Conservation (phyloP, 2,329 filamentous ascomycete genomes). For the Exophiala mesophila region DNA sequence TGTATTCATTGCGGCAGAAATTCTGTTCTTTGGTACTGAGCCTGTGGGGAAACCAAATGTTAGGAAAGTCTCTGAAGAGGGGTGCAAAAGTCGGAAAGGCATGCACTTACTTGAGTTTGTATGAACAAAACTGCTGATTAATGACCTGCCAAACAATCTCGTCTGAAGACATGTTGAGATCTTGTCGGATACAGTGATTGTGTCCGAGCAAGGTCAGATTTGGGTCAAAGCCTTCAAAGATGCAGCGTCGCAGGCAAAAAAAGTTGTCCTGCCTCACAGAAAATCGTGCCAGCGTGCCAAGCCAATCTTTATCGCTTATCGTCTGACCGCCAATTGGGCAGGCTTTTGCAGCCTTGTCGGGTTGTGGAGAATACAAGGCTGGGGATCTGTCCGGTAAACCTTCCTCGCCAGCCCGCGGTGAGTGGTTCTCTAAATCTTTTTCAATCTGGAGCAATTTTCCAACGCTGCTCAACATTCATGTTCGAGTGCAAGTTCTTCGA, state of each 20-base stretch:
- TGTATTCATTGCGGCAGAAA: conserved; percentile 95
- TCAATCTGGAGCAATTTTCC: too few species aligned
- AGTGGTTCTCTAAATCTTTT: too few species aligned
- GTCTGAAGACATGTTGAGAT: conserved; percentile 69
- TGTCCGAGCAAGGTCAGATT: too few species aligned
- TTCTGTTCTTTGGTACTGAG: conserved; percentile 80
- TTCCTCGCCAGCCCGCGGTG: too few species aligned
- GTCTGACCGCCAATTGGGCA: too few species aligned
- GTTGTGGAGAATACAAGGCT: too few species aligned
- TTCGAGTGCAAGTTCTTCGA: too few species aligned
- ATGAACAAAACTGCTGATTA: conserved; percentile 90
- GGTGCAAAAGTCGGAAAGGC: not conserved
- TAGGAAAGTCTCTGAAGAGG: conserved; percentile 9
- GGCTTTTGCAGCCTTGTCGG: too few species aligned
- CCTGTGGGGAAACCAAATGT: conserved; percentile 13
- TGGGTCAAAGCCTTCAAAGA: too few species aligned
- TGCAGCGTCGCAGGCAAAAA: conserved; percentile 1
- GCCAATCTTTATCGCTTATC: too few species aligned
- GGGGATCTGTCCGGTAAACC: too few species aligned
- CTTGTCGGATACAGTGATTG: not conserved
- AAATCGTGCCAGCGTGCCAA: not conserved
- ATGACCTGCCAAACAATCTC: conserved; percentile 98
- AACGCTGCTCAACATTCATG: too few species aligned
- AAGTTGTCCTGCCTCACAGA: not conserved
- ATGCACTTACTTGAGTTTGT: conserved; percentile 74